phyloP scores from a whole-genome alignment of 768 basidiomycete species.

The Naganishia onofrii region DNA sequence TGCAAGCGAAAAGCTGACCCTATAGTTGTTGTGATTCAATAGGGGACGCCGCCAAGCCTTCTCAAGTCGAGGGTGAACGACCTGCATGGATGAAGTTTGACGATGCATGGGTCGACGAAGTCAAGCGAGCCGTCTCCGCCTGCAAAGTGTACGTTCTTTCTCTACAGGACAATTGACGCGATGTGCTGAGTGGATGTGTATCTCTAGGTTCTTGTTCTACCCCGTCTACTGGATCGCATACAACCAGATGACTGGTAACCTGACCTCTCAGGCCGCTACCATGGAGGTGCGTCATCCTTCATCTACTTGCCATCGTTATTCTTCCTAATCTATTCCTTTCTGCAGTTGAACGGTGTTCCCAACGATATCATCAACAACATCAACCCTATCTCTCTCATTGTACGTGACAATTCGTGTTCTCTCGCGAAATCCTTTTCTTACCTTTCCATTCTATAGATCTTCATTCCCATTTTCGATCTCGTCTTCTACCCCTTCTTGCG shows the following conservation, averaged over 20 bases:
- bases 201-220: slow-evolving; percentile 29
- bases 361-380: slow-evolving; percentile 43
- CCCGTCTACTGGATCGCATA: slow-evolving; percentile 32
- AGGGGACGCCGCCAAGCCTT: slow-evolving; percentile 28
- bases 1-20: not conserved
- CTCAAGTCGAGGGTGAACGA: slow-evolving; percentile 11
- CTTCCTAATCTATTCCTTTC: not conserved
- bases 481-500: slow-evolving; percentile 36
- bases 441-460: slow-evolving; percentile 15
- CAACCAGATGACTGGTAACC: slow-evolving; percentile 33
- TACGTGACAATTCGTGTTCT: not conserved
- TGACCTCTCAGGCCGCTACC: slow-evolving; percentile 29
- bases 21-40: not conserved
- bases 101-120: slow-evolving; percentile 30
- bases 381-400: slow-evolving; percentile 35
- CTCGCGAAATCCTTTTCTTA: not conserved
- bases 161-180: no score
- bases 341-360: slow-evolving; percentile 37
- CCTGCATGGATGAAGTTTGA: slow-evolving; percentile 27
- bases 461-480: slow-evolving; percentile 37
- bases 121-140: slow-evolving; percentile 28
- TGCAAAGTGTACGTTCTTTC: slow-evolving; percentile 27
- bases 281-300: slow-evolving; percentile 14
- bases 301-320: no score
- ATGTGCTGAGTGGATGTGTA: not conserved